Base-by-base conservation (phyloP, 129 eudicot species). In the Helianthus tuberosus region DNA sequence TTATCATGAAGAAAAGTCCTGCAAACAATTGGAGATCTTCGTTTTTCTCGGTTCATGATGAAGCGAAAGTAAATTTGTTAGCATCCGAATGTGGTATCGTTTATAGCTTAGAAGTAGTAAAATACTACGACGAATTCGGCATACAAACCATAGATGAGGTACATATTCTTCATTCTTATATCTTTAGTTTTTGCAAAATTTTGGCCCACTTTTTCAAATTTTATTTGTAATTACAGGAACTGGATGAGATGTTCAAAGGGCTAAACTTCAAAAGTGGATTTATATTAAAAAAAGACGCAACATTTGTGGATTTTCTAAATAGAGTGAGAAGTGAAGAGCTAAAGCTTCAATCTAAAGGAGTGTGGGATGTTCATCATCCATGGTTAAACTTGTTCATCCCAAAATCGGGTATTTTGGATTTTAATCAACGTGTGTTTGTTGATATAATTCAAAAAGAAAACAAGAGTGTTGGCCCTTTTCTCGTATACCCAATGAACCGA, bases 11-110 rank as follows among this genome's bases (percentile, higher is more conserved):
- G 63, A 82, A 80, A 0, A 82, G 84, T 77, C 80, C 84, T 64
- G 80, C 85, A 70, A 88, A 94, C 62, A 88, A 91, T 60, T 94
- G 99, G 99, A 94, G 97, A 79, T 90, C 97, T 35, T 88, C 96
- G 3, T 94, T 88, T 62, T 90, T 86, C 79, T 82, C 97, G 1
- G 44, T 53, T 11, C 35, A 68, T 15, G 83, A 88, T 79, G 91
- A 80, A 58, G 69, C 91, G 39, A 88, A 72, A 72, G 77, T 94
- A 0, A 69, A 60, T 62, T 83, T 91, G 44, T 65, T 94, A 10
- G 75, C 78, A 53, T 20, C 81, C 38, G 38, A 69, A 41, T 39
- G 77, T 16, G 88, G 89, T 16, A 66, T 94, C 36, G 64, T 94
- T 64, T 94, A 91, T 75, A 62, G 86, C 82, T 75, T 91, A 36